Evolutionary conservation across 345 rosid species (phyloP), one percentile per base, ranked within the genome.

Genomic region (Brassica napus): DNA sequence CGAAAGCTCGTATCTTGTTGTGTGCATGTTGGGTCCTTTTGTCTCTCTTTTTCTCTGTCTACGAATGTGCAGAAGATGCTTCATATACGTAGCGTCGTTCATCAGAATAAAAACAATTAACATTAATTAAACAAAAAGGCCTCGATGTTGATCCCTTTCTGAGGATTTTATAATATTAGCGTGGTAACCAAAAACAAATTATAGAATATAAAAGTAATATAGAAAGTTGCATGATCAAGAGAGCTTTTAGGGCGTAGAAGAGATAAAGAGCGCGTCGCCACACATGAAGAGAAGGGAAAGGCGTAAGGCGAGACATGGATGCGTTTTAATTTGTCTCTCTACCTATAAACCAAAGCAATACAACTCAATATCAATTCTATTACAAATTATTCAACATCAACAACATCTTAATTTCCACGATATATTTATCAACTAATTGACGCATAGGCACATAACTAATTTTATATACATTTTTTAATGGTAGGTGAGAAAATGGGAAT

Each of bases 21-120:
- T 72, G 42, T 79, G 78, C 78, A 74, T 79, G 79, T 79, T 79
- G 83, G 83, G 71, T 74, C 68, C 83, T 74, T 69, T 80, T 80
- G 75, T 80, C 79, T 80, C 28, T 72, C 68, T 72, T 78, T 78
- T 39, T 78, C 77, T 78, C 70, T 62, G 66, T 63, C 75, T 62
- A 68, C 28, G 79, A 37, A 79, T 79, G 74, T 61, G 78, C n/a
- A 67, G 31, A 68, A 74, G 79, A 74, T 80, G 75, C 83, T 63
- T 74, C 71, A 54, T 69, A 37, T 63, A 80, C 79, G 79, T 62
- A 69, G 66, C 59, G 75, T 74, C 71, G 79, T 52, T 79, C 79
- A 79, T 68, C 61, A 74, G 82, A 79, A 79, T 68, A 68, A 49
- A 54, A 74, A 63, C 54, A 16, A 73, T 62, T 74, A 74, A 63